These are phyloP conservation scores for Fraxinus baroniana DNA, from an alignment of 305 asterid genomes.

Conservation along the genomic window DNA sequence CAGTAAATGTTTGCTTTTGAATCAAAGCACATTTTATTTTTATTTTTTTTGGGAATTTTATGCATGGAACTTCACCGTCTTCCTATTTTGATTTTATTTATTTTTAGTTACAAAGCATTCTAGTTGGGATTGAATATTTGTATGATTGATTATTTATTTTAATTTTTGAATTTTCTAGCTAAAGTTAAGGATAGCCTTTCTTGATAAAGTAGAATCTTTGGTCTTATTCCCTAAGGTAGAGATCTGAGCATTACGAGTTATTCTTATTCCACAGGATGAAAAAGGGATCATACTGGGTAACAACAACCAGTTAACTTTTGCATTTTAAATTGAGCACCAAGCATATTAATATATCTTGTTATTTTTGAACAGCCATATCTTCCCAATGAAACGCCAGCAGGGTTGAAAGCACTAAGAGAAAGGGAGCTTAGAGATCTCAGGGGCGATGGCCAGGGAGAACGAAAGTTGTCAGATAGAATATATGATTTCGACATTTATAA, in stretches of 20 bases:
- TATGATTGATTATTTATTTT: not conserved
- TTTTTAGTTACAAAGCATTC: not conserved
- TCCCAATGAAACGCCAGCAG: constrained; percentile 85
- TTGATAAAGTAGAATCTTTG: constrained; percentile 1
- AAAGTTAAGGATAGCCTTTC: constrained; percentile 10
- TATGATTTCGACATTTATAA: constrained; percentile 83
- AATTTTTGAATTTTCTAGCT: constrained; percentile 5
- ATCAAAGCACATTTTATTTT: too few species aligned
- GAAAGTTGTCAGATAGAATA: constrained; percentile 72
- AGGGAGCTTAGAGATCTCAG: constrained; percentile 71
- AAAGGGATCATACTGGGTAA: not conserved
- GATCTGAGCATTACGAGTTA: not conserved
- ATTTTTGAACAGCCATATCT: constrained; percentile 66
- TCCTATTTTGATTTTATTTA: not conserved
- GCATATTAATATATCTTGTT: not conserved
- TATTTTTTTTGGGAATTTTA: not conserved
- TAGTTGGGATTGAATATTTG: not conserved
- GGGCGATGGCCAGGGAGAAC: constrained; percentile 76
- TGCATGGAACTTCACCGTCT: not conserved
- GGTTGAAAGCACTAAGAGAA: constrained; percentile 70
- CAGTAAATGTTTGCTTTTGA: not conserved
- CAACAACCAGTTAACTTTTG: not conserved
- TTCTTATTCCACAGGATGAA: not conserved
- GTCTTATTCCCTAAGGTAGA: not conserved
- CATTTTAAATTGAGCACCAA: not conserved